A percentile compares a stretch with the other conserved stretches of the same genome.
phyloP scores from a whole-genome alignment of 2,329 filamentous ascomycete species.

The Didymellaceae sp. region DNA sequence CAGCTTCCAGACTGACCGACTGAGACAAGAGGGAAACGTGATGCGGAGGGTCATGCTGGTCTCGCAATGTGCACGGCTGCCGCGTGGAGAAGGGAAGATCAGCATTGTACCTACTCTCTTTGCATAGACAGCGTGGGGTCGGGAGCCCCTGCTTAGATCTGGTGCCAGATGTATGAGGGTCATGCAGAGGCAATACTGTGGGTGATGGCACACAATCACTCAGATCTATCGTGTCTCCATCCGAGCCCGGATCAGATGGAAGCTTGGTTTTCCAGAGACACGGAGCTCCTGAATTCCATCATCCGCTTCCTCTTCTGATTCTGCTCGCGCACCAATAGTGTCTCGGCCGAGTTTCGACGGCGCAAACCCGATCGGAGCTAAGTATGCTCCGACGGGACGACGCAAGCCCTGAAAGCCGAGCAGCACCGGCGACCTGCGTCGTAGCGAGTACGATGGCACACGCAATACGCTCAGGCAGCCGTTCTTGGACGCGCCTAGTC shows the following conservation, averaged over 20 bases:
- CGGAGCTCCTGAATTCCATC: slow-evolving; percentile 19
- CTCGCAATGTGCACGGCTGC: slow-evolving; percentile 10
- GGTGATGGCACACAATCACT: not conserved
- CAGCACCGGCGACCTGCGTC: slow-evolving; percentile 11
- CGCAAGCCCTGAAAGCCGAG: slow-evolving; percentile 10
- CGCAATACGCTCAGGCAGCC: slow-evolving; percentile 14
- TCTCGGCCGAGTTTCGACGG: slow-evolving; percentile 31
- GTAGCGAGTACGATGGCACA: slow-evolving; percentile 15
- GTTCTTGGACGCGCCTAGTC: slow-evolving; percentile 6
- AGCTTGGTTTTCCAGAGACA: slow-evolving; percentile 1
- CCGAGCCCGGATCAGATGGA: slow-evolving; percentile 13
- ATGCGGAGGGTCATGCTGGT: slow-evolving; percentile 5
- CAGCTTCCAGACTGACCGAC: slow-evolving; percentile 6
- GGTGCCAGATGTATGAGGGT: slow-evolving; percentile 10
- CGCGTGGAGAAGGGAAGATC: slow-evolving; percentile 24
- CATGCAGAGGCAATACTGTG: slow-evolving; percentile 6
- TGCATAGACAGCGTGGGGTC: slow-evolving; percentile 25
- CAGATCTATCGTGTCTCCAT: slow-evolving; percentile 2
- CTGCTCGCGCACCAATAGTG: slow-evolving; percentile 6
- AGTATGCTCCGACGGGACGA: slow-evolving; percentile 15
- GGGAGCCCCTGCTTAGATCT: slow-evolving; percentile 22
- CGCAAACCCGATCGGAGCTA: slow-evolving; percentile 19
- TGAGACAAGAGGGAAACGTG: slow-evolving; percentile 4
- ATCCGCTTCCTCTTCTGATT: slow-evolving; percentile 14
- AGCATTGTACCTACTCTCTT: slow-evolving; percentile 22